phyloP scores from a whole-genome alignment of 2,329 filamentous ascomycete genomes.

The Rutstroemia sp. region DNA sequence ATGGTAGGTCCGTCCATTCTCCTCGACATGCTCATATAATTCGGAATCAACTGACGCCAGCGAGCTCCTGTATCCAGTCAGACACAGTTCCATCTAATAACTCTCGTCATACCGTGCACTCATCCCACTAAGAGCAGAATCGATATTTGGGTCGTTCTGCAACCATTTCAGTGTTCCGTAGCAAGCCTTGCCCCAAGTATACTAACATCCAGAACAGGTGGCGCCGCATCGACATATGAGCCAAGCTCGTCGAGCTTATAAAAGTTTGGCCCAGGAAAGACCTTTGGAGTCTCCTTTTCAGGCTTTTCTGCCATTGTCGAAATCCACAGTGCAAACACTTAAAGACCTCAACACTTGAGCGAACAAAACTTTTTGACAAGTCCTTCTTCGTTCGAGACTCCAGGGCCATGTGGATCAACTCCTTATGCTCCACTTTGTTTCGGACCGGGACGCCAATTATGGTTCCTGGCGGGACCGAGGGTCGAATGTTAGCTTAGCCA shows the following conservation, averaged over 20 bases:
- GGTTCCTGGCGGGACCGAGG: too few relatives aligned
- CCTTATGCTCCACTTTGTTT: too few relatives aligned
- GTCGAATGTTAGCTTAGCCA: too few relatives aligned
- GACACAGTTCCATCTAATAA: neutral
- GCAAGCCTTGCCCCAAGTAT: too few relatives aligned
- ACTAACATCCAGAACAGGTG: neutral
- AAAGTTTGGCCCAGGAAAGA: neutral
- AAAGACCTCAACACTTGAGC: too few relatives aligned
- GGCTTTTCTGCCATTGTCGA: too few relatives aligned
- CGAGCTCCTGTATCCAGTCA: neutral
- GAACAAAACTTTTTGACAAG: too few relatives aligned
- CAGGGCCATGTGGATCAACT: too few relatives aligned
- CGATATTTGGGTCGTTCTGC: neutral
- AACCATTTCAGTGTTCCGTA: too few relatives aligned
- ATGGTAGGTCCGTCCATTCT: slow-evolving; percentile 9
- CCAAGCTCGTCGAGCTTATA: neutral
- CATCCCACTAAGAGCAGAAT: slow-evolving; percentile 3
- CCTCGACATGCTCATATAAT: slow-evolving; percentile 1
- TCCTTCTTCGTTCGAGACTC: too few relatives aligned
- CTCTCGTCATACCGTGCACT: neutral
- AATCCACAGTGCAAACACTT: too few relatives aligned
- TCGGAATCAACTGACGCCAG: slow-evolving; percentile 1
- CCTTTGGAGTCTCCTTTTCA: neutral
- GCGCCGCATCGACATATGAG: neutral
- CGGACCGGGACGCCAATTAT: too few relatives aligned